Percentiles rank a stretch among this genome's conserved stretches.
Conservation (phyloP, 441 rosid genomes). For the Melastoma candidum region DNA sequence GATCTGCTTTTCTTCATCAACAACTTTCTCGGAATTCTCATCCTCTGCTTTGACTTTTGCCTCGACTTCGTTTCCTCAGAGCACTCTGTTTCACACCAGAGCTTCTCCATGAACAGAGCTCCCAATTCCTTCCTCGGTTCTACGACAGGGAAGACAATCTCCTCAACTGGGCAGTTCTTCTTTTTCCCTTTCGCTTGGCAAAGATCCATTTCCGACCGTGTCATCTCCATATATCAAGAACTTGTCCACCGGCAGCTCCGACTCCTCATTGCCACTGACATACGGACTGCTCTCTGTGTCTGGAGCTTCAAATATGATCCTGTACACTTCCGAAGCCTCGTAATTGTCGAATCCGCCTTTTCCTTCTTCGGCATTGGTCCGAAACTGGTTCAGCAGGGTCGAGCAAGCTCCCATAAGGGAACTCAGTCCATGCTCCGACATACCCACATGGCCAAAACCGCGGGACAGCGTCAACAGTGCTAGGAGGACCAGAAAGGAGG, state of each 20-base stretch:
- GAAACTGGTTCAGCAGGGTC: slow-evolving; percentile 21
- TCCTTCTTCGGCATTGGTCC: slow-evolving; percentile 25
- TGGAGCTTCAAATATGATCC: slow-evolving; percentile 45
- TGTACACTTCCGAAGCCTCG: slow-evolving; percentile 51
- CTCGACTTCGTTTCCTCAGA: neutral
- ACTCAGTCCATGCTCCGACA: slow-evolving; percentile 27
- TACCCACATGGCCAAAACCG: slow-evolving; percentile 9
- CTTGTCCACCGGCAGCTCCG: slow-evolving; percentile 19
- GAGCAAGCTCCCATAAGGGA: slow-evolving; percentile 25
- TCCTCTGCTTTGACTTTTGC: slow-evolving; percentile 29
- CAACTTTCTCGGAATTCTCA: slow-evolving; percentile 31
- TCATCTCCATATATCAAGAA: slow-evolving; percentile 20
- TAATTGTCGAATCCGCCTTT: slow-evolving; percentile 20
- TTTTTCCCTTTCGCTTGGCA: no score
- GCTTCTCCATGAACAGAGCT: no score
- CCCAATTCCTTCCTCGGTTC: no score
- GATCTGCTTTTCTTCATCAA: slow-evolving; percentile 15
- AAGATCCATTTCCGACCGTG: neutral
- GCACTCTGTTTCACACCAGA: slow-evolving; percentile 4
- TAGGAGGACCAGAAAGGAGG: slow-evolving; percentile 48
- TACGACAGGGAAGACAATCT: no score
- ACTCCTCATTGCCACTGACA: slow-evolving; percentile 8
- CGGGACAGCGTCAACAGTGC: slow-evolving; percentile 43
- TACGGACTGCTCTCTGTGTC: slow-evolving; percentile 11
- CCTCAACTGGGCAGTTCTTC: no score